These are phyloP conservation scores for Citropsis articulata DNA, from an alignment of 345 rosid genomes.

Conservation along the genomic window DNA sequence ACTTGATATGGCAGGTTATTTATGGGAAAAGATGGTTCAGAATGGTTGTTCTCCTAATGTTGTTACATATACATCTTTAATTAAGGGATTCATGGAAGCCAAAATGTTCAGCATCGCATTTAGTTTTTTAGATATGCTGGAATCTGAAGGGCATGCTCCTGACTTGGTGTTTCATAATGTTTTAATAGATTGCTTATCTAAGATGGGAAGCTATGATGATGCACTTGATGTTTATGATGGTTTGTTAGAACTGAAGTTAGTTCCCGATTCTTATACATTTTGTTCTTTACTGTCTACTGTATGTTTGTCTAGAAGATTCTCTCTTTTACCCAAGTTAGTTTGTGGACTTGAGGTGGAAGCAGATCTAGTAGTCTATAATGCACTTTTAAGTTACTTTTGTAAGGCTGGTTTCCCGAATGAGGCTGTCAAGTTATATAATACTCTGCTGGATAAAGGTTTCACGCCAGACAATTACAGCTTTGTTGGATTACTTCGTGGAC, in stretches of 20 bases:
- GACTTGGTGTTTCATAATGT: constrained; percentile 68
- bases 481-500: constrained; percentile 52
- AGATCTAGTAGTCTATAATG: constrained; percentile 53
- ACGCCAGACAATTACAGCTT: constrained; percentile 54
- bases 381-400: constrained; percentile 49
- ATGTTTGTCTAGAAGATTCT: constrained; percentile 36
- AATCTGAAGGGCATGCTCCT: constrained; percentile 41
- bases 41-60: constrained; percentile 56
- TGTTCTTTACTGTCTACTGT: constrained; percentile 49
- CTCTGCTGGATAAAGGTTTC: constrained; percentile 48
- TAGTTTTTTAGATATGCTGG: constrained; percentile 35
- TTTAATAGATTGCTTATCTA: constrained; percentile 52
- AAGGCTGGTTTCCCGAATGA: constrained; percentile 41
- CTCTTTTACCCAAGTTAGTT: constrained; percentile 33
- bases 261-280: constrained; percentile 66
- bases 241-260: constrained; percentile 37
- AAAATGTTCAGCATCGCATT: constrained; percentile 46
- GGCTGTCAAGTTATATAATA: constrained; percentile 42
- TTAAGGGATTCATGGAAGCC: constrained; percentile 53
- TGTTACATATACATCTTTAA: constrained; percentile 58
- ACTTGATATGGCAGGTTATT: constrained; percentile 43
- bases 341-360: constrained; percentile 25
- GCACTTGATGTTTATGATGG: constrained; percentile 45
- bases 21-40: constrained; percentile 51
- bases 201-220: constrained; percentile 51